Evolutionary conservation across 169 alveolate species (phyloP), one percentile per base, ranked within the genome.

Genomic region (Neospora caninum): DNA sequence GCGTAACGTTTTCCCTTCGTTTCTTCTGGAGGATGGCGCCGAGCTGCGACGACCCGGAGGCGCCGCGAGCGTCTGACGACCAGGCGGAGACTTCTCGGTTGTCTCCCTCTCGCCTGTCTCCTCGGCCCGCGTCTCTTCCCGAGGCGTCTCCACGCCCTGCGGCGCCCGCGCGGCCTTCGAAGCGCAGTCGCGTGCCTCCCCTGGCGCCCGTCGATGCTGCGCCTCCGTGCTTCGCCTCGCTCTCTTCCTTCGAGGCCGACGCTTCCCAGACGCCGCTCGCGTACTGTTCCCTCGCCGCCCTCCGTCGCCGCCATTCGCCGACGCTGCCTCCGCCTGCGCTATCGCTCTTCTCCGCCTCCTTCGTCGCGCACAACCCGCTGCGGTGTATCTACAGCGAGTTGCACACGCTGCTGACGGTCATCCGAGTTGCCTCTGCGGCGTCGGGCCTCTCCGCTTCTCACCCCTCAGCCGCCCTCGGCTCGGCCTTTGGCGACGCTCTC

Each of bases 311-410:
- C n/a, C 73, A 29, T 6, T 64, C 73, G 34, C n/a, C 31, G 34
- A 0, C 31, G 31, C 1, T 29, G 73, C 31, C 73, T 22, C 31
- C 73, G n/a, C 20, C 73, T 22, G 25, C 73, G 31, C 73, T 64
- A 9, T 9, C 73, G 73, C 73, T 64, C 73, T 38, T 42, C 67
- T 82, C 67, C 7, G 34, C 88, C 18, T 82, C 89, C 31, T 16
- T 9, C 39, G 64, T 42, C n/a, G 89, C 89, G 9, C 69, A 27
- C 34, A 2, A 82, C 39, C 67, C 89, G 69, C 41, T 82, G 69
- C 53, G 67, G 34, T 82, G 89, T 41, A 82, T 82, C 13, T 82
- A 82, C 89, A 82, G 89, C 67, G 89, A 82, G 67, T 36, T 82
- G 64, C 89, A 82, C 41, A 39, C 89, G 34, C 64, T 82, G 89